Percentiles rank a stretch among this genome's conserved stretches.
Conservation (phyloP, 345 rosid genomes). For the Hypericum perforatum region DNA sequence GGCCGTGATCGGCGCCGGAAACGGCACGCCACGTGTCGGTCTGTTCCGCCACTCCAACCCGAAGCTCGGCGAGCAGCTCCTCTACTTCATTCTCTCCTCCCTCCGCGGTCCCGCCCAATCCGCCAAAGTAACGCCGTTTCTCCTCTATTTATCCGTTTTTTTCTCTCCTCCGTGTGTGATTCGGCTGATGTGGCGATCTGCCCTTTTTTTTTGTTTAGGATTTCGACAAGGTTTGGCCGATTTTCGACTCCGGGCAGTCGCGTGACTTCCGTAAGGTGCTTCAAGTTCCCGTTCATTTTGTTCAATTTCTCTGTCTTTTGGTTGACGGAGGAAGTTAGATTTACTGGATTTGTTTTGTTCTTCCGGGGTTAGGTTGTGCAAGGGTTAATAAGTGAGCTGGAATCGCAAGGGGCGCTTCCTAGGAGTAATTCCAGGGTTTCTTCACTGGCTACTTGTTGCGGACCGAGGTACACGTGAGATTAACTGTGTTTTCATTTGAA, state of each 20-base stretch:
- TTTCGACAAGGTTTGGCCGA: conserved; percentile 98
- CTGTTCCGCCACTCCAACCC: conserved; percentile 98
- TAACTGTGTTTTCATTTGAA: neutral
- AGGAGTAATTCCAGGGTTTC: conserved; percentile 99
- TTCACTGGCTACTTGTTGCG: conserved; percentile 96
- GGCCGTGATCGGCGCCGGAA: conserved; percentile 74
- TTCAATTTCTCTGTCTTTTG: conserved; percentile 4
- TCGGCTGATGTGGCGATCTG: conserved; percentile 28
- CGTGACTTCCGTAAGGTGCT: conserved; percentile 92
- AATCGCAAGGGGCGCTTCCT: conserved; percentile 96
- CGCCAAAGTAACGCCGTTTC: conserved; percentile 47
- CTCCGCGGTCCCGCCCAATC: conserved; percentile 97
- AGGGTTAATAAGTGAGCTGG: conserved; percentile 96
- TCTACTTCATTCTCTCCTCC: conserved; percentile 93
- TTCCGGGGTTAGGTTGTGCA: conserved; percentile 69
- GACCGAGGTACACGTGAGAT: conserved; percentile 61
- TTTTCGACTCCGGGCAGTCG: conserved; percentile 97
- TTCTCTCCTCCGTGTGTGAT: neutral
- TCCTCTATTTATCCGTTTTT: conserved; percentile 7
- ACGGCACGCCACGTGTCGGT: conserved; percentile 78
- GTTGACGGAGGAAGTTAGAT: conserved; percentile 1
- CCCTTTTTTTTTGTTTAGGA: conserved; percentile 39
- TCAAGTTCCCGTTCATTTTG: neutral
- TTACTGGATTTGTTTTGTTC: conserved; percentile 1
- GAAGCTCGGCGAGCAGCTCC: conserved; percentile 97